phyloP scores from a whole-genome alignment of 2,329 filamentous ascomycete species.

The Paraphaeosphaeria sporulosa region DNA sequence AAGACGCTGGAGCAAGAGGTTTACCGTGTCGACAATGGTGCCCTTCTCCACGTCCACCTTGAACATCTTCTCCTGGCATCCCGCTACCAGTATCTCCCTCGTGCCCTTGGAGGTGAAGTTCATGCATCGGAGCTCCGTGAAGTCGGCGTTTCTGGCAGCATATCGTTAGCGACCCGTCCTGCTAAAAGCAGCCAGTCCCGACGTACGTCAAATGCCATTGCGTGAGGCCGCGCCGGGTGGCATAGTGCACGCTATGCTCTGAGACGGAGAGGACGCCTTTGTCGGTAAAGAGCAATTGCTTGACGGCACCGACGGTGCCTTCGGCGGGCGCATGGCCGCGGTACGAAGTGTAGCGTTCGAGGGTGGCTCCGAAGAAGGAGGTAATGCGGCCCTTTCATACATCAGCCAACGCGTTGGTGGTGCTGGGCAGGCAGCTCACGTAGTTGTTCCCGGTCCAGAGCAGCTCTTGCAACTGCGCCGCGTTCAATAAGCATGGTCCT shows the following conservation, averaged over 20 bases:
- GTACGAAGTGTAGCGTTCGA: slow-evolving; percentile 91
- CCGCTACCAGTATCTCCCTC: slow-evolving; percentile 84
- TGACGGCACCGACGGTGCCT: slow-evolving; percentile 67
- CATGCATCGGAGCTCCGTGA: slow-evolving; percentile 92
- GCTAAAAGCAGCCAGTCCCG: neutral
- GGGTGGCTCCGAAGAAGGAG: slow-evolving; percentile 85
- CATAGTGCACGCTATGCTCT: slow-evolving; percentile 84
- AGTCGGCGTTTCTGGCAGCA: slow-evolving; percentile 68
- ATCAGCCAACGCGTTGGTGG: slow-evolving; percentile 19
- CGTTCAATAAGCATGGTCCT: slow-evolving; percentile 4
- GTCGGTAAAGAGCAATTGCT: slow-evolving; percentile 90
- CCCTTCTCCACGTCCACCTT: slow-evolving; percentile 70
- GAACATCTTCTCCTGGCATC: slow-evolving; percentile 86
- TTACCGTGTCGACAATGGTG: slow-evolving; percentile 51
- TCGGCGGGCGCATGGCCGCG: slow-evolving; percentile 77
- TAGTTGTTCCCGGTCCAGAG: slow-evolving; percentile 93
- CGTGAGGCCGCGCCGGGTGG: slow-evolving; percentile 79
- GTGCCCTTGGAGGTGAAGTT: slow-evolving; percentile 89
- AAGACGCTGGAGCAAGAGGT: slow-evolving; percentile 9
- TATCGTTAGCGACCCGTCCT: slow-evolving; percentile 25
- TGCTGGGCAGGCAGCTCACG: slow-evolving; percentile 60
- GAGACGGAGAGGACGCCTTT: slow-evolving; percentile 89
- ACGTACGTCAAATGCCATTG: slow-evolving; percentile 86
- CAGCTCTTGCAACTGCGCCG: slow-evolving; percentile 72
- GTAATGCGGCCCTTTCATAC: slow-evolving; percentile 78